These are phyloP conservation scores for Firmiana major DNA, from an alignment of 345 rosid genomes.

Conservation along the genomic window DNA sequence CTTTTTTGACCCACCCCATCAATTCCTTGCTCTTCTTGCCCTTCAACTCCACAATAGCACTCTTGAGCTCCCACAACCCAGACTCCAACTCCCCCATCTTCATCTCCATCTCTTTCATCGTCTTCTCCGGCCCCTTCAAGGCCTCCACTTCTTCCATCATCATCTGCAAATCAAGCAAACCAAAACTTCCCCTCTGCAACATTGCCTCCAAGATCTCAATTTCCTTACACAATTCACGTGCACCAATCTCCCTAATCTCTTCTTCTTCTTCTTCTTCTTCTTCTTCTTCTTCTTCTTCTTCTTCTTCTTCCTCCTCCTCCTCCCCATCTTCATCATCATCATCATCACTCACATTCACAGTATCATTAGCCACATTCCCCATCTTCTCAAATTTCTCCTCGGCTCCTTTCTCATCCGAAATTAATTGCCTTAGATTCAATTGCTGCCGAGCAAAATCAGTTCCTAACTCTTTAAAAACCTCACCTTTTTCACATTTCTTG, in stretches of 20 bases:
- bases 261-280: no score
- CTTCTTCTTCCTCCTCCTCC: no score
- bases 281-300: no score
- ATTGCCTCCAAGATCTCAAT: conserved; percentile 6
- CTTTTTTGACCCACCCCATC: not conserved
- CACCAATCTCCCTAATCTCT: not conserved
- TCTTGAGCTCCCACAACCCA: not conserved
- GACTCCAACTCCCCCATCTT: not conserved
- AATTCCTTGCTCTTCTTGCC: conserved; percentile 8
- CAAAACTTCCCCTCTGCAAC: conserved; percentile 9
- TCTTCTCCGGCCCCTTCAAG: not conserved
- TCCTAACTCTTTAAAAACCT: not conserved
- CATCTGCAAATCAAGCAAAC: not conserved
- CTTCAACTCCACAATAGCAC: conserved; percentile 10
- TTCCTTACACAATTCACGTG: not conserved
- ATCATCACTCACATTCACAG: not conserved
- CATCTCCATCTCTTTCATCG: not conserved
- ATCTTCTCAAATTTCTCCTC: not conserved
- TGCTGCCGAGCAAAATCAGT: not conserved
- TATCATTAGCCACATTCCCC: no score
- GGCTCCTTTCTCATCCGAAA: not conserved
- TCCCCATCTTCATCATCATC: not conserved
- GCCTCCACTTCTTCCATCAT: not conserved
- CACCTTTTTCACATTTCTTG: not conserved
- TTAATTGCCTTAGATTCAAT: not conserved